Evolutionary conservation across 306 rosid species (phyloP).

Genomic region (Rosa chinensis): DNA sequence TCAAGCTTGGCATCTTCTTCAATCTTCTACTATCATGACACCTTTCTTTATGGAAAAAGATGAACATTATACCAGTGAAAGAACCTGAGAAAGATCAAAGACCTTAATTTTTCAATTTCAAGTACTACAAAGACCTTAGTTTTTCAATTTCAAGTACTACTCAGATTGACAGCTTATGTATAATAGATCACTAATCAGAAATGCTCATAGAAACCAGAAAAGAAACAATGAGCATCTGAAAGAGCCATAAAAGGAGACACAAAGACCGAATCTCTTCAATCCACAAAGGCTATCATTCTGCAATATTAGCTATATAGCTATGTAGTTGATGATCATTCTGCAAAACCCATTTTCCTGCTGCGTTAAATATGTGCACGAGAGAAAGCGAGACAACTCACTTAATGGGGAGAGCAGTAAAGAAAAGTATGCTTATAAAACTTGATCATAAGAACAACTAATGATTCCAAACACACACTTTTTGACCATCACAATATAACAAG

Average conservation of each 20-base stretch:
- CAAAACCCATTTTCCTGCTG: conserved; percentile 16
- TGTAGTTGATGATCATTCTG: conserved; percentile 16
- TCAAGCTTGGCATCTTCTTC: conserved; percentile 54
- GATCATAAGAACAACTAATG: conserved; percentile 52
- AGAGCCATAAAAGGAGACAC: conserved; percentile 4
- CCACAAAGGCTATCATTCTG: conserved; percentile 2
- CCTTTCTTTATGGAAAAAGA: conserved; percentile 29
- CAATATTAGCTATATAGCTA: conserved; percentile 7
- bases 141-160: conserved; percentile 9
- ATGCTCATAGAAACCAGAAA: conserved; percentile 15
- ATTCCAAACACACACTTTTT: conserved; percentile 69
- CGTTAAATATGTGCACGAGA: conserved; percentile 27
- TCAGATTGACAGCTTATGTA: conserved; percentile 25
- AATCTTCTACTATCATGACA: conserved; percentile 25
- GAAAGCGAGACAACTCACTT: conserved; percentile 42
- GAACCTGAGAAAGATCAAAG: conserved; percentile 12
- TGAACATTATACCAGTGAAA: conserved; percentile 15
- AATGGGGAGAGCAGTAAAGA: conserved; percentile 61
- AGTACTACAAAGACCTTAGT: not conserved
- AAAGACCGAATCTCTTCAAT: conserved; percentile 39
- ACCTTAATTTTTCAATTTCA: not conserved
- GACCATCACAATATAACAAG: conserved; percentile 54
- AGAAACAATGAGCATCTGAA: conserved; percentile 30
- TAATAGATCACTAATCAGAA: conserved; percentile 24
- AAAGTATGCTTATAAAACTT: conserved; percentile 44